Percentiles rank a stretch among this genome's conserved stretches.
Conservation (phyloP, 768 basidiomycete genomes). For the Leccinum pellstonianum region DNA sequence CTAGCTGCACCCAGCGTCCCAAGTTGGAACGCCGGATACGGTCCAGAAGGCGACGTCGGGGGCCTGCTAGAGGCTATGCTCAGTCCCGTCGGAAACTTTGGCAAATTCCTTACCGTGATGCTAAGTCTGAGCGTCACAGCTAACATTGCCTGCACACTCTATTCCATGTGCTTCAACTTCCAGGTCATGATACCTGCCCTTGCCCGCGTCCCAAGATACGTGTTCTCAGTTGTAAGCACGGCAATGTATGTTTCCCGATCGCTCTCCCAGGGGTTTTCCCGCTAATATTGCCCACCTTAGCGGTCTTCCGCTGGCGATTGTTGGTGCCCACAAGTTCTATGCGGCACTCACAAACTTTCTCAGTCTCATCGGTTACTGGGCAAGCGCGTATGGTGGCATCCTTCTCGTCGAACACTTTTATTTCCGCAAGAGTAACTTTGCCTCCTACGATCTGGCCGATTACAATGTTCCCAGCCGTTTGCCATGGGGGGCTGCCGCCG, state of each 20-base stretch:
- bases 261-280: not conserved
- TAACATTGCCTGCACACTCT: constrained; percentile 82
- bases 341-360: constrained; percentile 61
- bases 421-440: constrained; percentile 53
- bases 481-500: constrained; percentile 63
- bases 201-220: constrained; percentile 60
- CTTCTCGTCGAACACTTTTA: constrained; percentile 65
- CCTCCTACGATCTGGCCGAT: constrained; percentile 44
- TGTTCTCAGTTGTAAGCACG: constrained; percentile 64
- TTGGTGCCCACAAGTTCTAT: constrained; percentile 69
- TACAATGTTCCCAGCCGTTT: constrained; percentile 55
- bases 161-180: constrained; percentile 73
- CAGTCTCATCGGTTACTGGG: constrained; percentile 69
- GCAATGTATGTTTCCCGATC: constrained; percentile 52
- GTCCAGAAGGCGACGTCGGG: constrained; percentile 53
- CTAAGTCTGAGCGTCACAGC: constrained; percentile 75
- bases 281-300: constrained; percentile 34
- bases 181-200: constrained; percentile 66
- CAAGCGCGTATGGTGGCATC: constrained; percentile 54
- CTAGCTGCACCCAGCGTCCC: constrained; percentile 54
- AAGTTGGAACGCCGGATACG: constrained; percentile 55
- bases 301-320: constrained; percentile 64
- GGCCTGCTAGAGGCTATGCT: constrained; percentile 65
- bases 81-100: constrained; percentile 59
- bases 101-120: constrained; percentile 69